Conservation (phyloP, 148 eudicot species). For the Mesembryanthemum crystallinum region DNA sequence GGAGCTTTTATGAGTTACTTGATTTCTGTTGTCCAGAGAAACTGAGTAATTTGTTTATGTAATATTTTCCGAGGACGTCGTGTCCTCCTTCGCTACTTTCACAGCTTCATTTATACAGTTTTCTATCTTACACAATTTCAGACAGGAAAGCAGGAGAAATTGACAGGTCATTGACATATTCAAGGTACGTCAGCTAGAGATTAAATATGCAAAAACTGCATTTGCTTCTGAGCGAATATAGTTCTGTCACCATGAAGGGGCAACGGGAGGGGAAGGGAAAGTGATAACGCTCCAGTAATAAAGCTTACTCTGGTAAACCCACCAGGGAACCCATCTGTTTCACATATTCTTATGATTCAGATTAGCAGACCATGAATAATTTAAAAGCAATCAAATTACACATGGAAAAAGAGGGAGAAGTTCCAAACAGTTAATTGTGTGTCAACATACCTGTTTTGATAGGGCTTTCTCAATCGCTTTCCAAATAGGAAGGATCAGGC, state of each 20-base stretch:
- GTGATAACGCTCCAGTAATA: no score
- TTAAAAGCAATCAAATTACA: background rate
- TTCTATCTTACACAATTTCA: no score
- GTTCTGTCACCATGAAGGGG: no score
- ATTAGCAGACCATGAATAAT: background rate
- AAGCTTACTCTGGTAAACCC: no score
- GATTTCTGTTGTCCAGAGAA: no score
- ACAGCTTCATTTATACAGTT: no score
- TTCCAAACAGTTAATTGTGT: background rate
- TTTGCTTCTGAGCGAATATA: background rate
- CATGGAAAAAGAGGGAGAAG: background rate
- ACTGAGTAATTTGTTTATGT: no score
- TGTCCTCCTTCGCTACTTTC: no score
- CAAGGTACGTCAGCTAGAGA: background rate
- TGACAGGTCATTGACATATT: background rate
- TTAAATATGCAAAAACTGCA: background rate
- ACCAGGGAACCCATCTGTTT: background rate
- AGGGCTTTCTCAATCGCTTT: conserved; percentile 86
- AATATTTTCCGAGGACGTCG: no score
- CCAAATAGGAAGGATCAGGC: conserved; percentile 95
- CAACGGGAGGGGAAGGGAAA: no score
- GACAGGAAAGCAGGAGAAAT: no score
- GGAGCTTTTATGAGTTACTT: no score
- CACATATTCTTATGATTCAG: background rate
- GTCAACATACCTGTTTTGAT: conserved; percentile 63